phyloP scores from a whole-genome alignment of 805 yeast species.

The Monosporozyma servazzii region DNA sequence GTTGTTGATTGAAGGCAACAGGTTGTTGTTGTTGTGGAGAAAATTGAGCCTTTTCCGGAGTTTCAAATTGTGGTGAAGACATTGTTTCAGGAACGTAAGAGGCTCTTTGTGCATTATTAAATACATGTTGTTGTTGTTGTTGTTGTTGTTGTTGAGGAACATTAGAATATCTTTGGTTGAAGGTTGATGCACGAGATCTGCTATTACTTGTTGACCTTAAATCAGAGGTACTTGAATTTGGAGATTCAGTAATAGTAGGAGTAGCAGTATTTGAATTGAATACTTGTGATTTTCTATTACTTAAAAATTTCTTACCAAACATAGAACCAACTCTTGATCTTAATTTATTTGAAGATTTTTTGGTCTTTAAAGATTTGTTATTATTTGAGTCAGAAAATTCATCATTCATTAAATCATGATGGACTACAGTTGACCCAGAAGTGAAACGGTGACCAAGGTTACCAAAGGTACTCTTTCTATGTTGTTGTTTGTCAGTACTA shows the following conservation, averaged over 20 bases:
- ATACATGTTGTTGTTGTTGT: background rate
- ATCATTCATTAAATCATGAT: conserved; percentile 26
- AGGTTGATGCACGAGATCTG: background rate
- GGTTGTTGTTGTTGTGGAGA: background rate
- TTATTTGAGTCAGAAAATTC: conserved; percentile 26
- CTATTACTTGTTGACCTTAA: background rate
- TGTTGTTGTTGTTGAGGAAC: background rate
- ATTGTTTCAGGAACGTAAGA: background rate
- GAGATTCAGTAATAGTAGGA: conserved; percentile 5
- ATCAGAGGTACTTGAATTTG: background rate
- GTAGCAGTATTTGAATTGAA: conserved; percentile 2
- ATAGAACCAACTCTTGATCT: conserved; percentile 70
- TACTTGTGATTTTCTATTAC: conserved; percentile 20
- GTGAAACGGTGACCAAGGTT: conserved; percentile 21
- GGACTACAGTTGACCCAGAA: conserved; percentile 24
- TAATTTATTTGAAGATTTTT: conserved; percentile 34
- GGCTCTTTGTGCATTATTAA: background rate
- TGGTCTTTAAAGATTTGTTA: conserved; percentile 24
- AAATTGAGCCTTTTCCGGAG: background rate
- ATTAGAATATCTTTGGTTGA: background rate
- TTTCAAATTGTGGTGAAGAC: background rate
- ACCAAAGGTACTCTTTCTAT: conserved; percentile 23
- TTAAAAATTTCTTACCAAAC: conserved; percentile 47
- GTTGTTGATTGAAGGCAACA: background rate
- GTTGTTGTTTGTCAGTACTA: conserved; percentile 7